Evolutionary conservation across 2,329 filamentous ascomycete species (phyloP), one percentile per base, ranked within the genome.

Genomic region (Magnaporthales sp.): DNA sequence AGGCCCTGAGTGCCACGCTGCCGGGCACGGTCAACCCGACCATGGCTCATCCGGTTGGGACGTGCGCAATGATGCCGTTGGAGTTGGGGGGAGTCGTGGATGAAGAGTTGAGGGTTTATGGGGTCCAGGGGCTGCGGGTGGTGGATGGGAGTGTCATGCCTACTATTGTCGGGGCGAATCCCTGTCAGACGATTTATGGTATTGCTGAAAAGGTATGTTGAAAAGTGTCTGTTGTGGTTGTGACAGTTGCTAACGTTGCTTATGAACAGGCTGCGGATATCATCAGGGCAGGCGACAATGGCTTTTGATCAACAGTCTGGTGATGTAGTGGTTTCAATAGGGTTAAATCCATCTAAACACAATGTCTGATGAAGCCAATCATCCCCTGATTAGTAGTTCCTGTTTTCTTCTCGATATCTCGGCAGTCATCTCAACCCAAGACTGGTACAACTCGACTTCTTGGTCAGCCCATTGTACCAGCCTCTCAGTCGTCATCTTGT

Each of bases 131-230:
- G 64, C 71, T 83, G 61, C 76, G 81, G 4, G 74, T 83, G 8
- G 77, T 81, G 1, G 81, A 83, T 67, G 78, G 79, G 2, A 79
- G 79, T 58, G 74, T 82, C 29, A 78, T 82, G 58, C 81, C 81
- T 2, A 72, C 81, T 29, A 62, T 72, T 24, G 70, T 70, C 0
- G 72, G 72, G 0, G 71, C 71, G 4, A 72, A 73, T 61, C 68
- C 70, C 1, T 72, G 70, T 66, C 69, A 73, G 30, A 72, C 72
- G 2, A 70, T 72, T 27, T 74, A 74, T 64, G 72, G 70, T 2
- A 66, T 74, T 30, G 73, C 70, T 0, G 74, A 74, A 67, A 72
- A 74, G 70, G 73, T 71, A 58, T 68, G 69, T 9, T 26, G 22
- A 7, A 4, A 7, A 4, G 7, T 38, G 13, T 9, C 38, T 4